These are phyloP conservation scores for Guyanaporus albipodus DNA, from an alignment of 768 basidiomycete species.

Conservation along the genomic window DNA sequence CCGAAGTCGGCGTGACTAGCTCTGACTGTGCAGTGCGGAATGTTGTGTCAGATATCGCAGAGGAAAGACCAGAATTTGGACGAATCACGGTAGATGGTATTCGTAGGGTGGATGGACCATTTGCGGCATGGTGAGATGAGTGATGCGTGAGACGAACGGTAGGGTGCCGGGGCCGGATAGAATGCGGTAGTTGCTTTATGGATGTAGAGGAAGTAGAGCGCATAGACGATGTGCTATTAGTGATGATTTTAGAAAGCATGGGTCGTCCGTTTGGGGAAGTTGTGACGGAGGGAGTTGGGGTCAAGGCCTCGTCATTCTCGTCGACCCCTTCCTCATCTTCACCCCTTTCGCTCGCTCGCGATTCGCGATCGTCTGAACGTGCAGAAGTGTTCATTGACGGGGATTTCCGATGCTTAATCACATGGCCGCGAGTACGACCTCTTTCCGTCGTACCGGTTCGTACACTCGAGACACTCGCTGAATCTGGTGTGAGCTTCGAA, in stretches of 20 bases:
- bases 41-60: constrained; percentile 29
- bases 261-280: constrained; percentile 22
- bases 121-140: constrained; percentile 13
- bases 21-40: constrained; percentile 32
- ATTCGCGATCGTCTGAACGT: constrained; percentile 5
- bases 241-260: constrained; percentile 25
- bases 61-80: constrained; percentile 28
- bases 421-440: constrained; percentile 14
- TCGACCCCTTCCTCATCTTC: constrained; percentile 7
- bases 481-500: constrained; percentile 64
- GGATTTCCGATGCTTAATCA: constrained; percentile 17
- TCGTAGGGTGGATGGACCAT: constrained; percentile 27
- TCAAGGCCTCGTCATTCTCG: constrained; percentile 15
- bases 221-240: constrained; percentile 22
- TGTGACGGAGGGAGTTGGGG: constrained; percentile 9
- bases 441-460: constrained; percentile 27
- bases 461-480: constrained; percentile 24
- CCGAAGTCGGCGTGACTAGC: constrained; percentile 26
- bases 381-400: constrained; percentile 18
- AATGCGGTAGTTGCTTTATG: constrained; percentile 14
- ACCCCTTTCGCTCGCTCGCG: background rate
- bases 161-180: constrained; percentile 16
- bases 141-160: constrained; percentile 26
- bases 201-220: constrained; percentile 19
- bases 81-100: constrained; percentile 28